These are phyloP conservation scores for Daldinia childiae DNA, from an alignment of 495 filamentous ascomycete genomes.

Conservation along the genomic window DNA sequence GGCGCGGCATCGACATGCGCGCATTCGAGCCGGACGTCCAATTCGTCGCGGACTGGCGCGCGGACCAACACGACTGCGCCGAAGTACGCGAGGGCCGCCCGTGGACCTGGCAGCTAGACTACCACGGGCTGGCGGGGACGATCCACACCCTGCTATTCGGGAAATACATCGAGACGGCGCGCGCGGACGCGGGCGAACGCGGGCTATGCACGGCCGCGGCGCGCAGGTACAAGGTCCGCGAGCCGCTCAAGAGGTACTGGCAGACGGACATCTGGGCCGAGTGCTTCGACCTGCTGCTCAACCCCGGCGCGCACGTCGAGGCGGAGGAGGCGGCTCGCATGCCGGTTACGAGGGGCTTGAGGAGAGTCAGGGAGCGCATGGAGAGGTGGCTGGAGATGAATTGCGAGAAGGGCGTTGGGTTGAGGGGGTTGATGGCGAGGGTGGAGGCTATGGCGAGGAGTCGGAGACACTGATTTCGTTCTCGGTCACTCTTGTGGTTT, in stretches of 20 bases:
- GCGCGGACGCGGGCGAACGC: conserved; percentile 54
- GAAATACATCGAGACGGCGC: conserved; percentile 87
- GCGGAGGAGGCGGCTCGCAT: conserved; percentile 67
- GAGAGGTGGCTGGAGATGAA: conserved; percentile 71
- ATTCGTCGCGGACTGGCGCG: conserved; percentile 96
- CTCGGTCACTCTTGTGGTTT: too few species aligned
- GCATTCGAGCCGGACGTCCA: conserved; percentile 79
- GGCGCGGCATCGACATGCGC: conserved; percentile 91
- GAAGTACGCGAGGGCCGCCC: conserved; percentile 92
- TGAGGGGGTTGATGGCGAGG: conserved; percentile 75
- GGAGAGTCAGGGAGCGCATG: conserved; percentile 75
- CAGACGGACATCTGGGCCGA: conserved; percentile 88
- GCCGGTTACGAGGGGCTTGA: conserved; percentile 74
- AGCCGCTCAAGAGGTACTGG: conserved; percentile 91
- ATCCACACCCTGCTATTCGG: conserved; percentile 90
- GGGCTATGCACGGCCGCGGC: conserved; percentile 58
- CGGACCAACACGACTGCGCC: conserved; percentile 81
- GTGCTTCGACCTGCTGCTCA: conserved; percentile 86
- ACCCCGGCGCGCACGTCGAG: conserved; percentile 72
- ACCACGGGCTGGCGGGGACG: conserved; percentile 88
- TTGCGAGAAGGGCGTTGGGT: conserved; percentile 51
- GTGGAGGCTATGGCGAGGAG: conserved; percentile 64
- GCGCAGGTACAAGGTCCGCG: conserved; percentile 72
- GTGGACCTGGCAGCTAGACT: conserved; percentile 97
- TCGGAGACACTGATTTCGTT: conserved; percentile 35